phyloP scores from a whole-genome alignment of 257 asterid genomes.

The Gentiana straminea region DNA sequence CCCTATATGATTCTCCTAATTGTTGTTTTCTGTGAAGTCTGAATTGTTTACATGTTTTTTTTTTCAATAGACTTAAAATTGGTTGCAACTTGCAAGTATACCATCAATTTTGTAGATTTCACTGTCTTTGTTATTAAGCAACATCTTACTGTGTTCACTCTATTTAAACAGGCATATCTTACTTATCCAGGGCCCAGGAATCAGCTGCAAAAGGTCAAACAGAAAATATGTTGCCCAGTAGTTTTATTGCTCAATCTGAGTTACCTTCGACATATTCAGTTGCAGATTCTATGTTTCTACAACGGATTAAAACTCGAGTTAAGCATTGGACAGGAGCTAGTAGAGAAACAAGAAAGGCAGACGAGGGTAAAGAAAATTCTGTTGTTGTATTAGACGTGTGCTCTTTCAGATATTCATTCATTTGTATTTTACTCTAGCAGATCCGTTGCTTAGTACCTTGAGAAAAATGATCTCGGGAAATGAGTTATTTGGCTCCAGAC shows the following conservation, averaged over 20 bases:
- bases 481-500: constrained; percentile 67
- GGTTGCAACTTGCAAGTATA: too few species aligned
- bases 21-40: too few species aligned
- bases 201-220: constrained; percentile 36
- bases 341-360: constrained; percentile 28
- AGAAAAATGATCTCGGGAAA: constrained; percentile 53
- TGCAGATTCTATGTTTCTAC: constrained; percentile 71
- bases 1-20: too few species aligned
- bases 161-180: constrained; percentile 65
- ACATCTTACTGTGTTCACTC: constrained; percentile 6
- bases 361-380: constrained; percentile 49
- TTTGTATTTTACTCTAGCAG: constrained; percentile 26
- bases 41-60: too few species aligned
- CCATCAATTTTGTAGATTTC: too few species aligned
- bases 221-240: constrained; percentile 26
- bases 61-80: too few species aligned
- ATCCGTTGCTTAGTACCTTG: constrained; percentile 52
- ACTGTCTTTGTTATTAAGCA: too few species aligned
- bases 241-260: constrained; percentile 20
- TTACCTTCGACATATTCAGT: constrained; percentile 35
- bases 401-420: constrained; percentile 2
- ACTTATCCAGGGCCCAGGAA: constrained; percentile 86
- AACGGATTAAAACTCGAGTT: constrained; percentile 68
- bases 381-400: neutral
- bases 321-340: constrained; percentile 55